Evolutionary conservation across 2,329 filamentous ascomycete genomes (phyloP), one percentile per base, ranked within the genome.

Genomic region (Lasiodiplodia sp.): DNA sequence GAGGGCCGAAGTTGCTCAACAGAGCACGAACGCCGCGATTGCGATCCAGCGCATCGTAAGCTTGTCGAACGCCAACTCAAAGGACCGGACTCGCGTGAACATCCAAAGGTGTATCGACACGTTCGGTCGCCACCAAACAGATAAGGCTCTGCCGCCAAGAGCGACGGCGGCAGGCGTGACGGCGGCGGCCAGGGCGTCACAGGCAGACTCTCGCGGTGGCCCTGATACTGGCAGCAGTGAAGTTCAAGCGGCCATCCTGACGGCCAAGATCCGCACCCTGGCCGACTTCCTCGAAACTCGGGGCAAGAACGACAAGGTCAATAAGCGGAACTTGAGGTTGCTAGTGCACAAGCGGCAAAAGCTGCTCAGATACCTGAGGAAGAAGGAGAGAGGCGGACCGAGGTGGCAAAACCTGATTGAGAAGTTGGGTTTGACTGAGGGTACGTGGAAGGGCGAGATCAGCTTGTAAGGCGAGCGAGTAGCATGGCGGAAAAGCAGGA

Each of bases 211-310:
- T 60, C 91, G 96, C 38, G 89, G 90, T n/a, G 96, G 96, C 0
- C 92, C 91, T 5, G 96, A 99, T 78, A 99, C 95, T 0, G 96
- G 96, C 44, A 97, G 93, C 74, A 93, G 93, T 7, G 96, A 99
- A 82, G 96, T 99, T n/a, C 96, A 99, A 84, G 93, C 96, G 72
- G 94, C 94, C 56, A 96, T 99, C 74, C 81, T 99, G 78, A 99
- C 96, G 3, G 88, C 93, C 68, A 98, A 97, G 86, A 99, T 99
- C 78, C 87, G 93, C 71, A 90, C 91, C 28, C 80, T 99, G 62
- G 90, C 92, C 18, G 86, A 91, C 73, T 90, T 91, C 72, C 81
- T 97, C 64, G 86, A 91, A 75, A 85, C 83, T 52, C 87, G 89
- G 73, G 92, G 91, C 5, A 88, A 91, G 79, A 93, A 91, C 78